Evolutionary conservation across 2,329 filamentous ascomycete genomes (phyloP), one percentile per base, ranked within the genome.

Genomic region (Dactylonectria estremocensis): DNA sequence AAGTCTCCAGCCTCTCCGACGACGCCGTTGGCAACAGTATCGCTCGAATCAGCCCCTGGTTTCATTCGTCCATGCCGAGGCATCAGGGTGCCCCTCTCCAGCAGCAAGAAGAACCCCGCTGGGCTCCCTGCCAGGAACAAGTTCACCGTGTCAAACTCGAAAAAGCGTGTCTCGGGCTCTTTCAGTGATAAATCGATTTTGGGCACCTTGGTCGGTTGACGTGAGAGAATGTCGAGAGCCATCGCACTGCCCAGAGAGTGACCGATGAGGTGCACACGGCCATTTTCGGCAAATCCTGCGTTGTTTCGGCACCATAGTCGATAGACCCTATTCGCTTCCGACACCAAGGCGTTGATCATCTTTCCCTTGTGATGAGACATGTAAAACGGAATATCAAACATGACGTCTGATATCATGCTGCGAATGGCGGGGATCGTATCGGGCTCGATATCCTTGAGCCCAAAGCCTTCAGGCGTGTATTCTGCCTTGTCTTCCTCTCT

Each of bases 301-400:
- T 99, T 98, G 78, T 98, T 98, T 53, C 88, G 88, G 77, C 95
- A 98, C 96, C 96, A 99, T 1, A 98, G 87, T 18, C 93, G 90
- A 78, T 97, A 98, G n/a, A 99, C 93, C 5, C 95, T 90, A 77
- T 99, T 99, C 8, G 96, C 95, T 82, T 99, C 96, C 66, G 88
- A 88, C 46, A 97, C 91, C 54, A 98, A 91, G 1, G 96, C 95
- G 49, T 91, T 88, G 57, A 97, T 93, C 95, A 99, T 98, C 80
- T 95, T 97, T 4, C 92, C 89, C 76, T 98, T 97, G 81, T 98
- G 95, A 66, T 97, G 93, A 0, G 95, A 98, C 82, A 99, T 91
- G 82, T 98, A 99, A 78, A 97, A 98, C 0, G 96, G 96, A 56
- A 99, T 95, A 78, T 99, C 96, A 56, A 98, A 92, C 94, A 99